Conservation (phyloP, 1,284 basidiomycete genomes). For the Trichosporon ovoides region DNA sequence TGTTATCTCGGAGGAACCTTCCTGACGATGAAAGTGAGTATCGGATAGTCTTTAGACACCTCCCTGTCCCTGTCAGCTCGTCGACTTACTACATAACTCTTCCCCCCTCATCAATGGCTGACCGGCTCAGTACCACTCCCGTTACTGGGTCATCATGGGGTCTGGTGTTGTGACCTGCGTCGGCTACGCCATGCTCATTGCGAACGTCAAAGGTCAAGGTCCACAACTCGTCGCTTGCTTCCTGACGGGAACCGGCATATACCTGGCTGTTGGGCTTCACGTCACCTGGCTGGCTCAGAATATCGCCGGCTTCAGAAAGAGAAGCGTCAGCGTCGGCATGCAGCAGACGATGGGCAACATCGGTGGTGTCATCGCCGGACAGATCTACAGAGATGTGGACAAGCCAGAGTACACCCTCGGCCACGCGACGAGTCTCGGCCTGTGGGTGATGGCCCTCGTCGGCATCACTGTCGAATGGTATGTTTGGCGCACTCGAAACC, state of each 20-base stretch:
- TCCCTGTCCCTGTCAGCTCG: no score
- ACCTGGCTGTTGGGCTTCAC: constrained; percentile 28
- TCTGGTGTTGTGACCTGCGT: constrained; percentile 5
- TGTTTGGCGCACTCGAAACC: constrained; percentile 14
- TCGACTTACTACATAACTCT: no score
- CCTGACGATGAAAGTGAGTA: constrained; percentile 4
- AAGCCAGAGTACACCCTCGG: constrained; percentile 13
- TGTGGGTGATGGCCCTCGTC: constrained; percentile 9
- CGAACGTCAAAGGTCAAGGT: constrained; percentile 7
- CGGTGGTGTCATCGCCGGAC: constrained; percentile 20
- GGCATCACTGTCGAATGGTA: constrained; percentile 12
- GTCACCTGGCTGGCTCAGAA: constrained; percentile 29
- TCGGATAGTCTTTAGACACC: no score
- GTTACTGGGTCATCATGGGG: constrained; percentile 14
- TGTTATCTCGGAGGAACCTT: constrained; percentile 21
- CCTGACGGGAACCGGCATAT: constrained; percentile 30
- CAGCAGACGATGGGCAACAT: constrained; percentile 36
- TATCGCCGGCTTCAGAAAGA: constrained; percentile 28
- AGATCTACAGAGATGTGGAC: constrained; percentile 15
- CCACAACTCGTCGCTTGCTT: constrained; percentile 26
- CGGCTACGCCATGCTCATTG: constrained; percentile 26
- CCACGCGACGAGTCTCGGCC: constrained; percentile 7
- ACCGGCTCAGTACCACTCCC: constrained; percentile 2
- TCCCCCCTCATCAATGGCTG: no score
- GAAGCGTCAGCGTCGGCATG: constrained; percentile 25